A percentile compares a stretch with the other conserved stretches of the same genome.
Conservation (phyloP, 1,139 yeast genomes). For the Scheffersomyces segobiensis region DNA sequence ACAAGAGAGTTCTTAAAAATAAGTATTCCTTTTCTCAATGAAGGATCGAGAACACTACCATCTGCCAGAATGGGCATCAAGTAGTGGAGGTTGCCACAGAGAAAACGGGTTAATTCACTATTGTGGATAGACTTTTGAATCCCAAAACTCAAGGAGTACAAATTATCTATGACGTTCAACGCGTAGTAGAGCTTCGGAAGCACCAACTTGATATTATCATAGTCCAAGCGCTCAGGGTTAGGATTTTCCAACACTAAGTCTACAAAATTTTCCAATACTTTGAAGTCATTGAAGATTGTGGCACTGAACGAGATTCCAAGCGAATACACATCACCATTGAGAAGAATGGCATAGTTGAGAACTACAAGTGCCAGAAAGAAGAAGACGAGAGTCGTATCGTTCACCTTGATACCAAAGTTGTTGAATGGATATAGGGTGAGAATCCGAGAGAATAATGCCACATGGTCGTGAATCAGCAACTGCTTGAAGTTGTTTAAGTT, state of each 20-base stretch:
- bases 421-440: slow-evolving; percentile 46
- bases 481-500: slow-evolving; percentile 43
- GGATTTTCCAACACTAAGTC: slow-evolving; percentile 15
- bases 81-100: slow-evolving; percentile 14
- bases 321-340: slow-evolving; percentile 60
- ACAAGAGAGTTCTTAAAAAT: slow-evolving; percentile 6
- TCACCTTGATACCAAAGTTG: slow-evolving; percentile 19
- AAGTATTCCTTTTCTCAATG: neutral
- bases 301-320: slow-evolving; percentile 55
- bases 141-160: slow-evolving; percentile 61
- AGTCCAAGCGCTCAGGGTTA: slow-evolving; percentile 15
- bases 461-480: slow-evolving; percentile 28
- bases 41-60: neutral
- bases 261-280: slow-evolving; percentile 43
- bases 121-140: slow-evolving; percentile 39
- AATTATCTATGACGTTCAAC: slow-evolving; percentile 52
- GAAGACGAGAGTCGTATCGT: slow-evolving; percentile 33
- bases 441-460: slow-evolving; percentile 41
- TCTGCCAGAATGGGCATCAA: slow-evolving; percentile 9
- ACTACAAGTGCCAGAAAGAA: slow-evolving; percentile 51
- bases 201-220: slow-evolving; percentile 40
- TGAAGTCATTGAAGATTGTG: slow-evolving; percentile 60
- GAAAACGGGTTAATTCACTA: slow-evolving; percentile 15
- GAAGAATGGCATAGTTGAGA: slow-evolving; percentile 55
- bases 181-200: slow-evolving; percentile 53